Evolutionary conservation across 2,329 filamentous ascomycete genomes (phyloP).

Genomic region (Capronia epimyces): DNA sequence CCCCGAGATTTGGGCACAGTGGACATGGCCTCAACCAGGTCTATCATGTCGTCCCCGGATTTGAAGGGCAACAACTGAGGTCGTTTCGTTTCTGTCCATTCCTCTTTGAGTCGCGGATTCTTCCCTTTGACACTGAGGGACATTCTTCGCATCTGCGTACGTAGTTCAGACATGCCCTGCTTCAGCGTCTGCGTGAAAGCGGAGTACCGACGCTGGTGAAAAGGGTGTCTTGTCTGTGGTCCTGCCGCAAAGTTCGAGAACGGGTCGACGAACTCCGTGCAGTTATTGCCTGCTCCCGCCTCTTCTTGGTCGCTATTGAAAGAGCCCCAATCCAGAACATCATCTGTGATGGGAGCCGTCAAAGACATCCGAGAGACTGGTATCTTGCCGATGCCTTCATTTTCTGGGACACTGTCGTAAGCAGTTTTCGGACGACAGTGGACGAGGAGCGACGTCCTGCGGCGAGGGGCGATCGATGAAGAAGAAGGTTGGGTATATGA

Average conservation of each 20-base stretch:
- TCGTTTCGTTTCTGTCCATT: slow-evolving; percentile 14
- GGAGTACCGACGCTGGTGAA: slow-evolving; percentile 25
- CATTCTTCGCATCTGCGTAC: slow-evolving; percentile 26
- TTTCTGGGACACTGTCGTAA: slow-evolving; percentile 6
- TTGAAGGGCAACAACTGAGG: slow-evolving; percentile 12
- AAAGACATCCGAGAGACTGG: slow-evolving; percentile 21
- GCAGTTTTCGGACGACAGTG: slow-evolving; percentile 37
- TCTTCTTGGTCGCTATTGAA: slow-evolving; percentile 19
- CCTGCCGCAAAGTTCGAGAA: slow-evolving; percentile 18
- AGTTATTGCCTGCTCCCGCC: slow-evolving; percentile 10
- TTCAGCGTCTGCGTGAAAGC: slow-evolving; percentile 24
- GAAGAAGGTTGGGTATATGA: slow-evolving; percentile 27
- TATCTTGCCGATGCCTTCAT: slow-evolving; percentile 1
- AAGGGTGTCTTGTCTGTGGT: neutral
- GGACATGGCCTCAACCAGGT: slow-evolving; percentile 20
- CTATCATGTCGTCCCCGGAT: slow-evolving; percentile 22
- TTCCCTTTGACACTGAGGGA: slow-evolving; percentile 26
- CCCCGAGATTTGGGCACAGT: slow-evolving; percentile 19
- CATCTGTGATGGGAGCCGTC: slow-evolving; percentile 7
- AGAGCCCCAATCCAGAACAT: slow-evolving; percentile 22
- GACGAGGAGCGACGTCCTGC: slow-evolving; percentile 38
- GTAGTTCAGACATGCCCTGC: slow-evolving; percentile 25
- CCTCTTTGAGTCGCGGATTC: slow-evolving; percentile 20
- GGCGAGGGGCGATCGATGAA: slow-evolving; percentile 31
- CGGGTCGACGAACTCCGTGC: slow-evolving; percentile 16